Percentiles rank a stretch among this genome's conserved stretches.
Evolutionary conservation across 345 rosid species (phyloP).

Genomic region (Linum tenue): DNA sequence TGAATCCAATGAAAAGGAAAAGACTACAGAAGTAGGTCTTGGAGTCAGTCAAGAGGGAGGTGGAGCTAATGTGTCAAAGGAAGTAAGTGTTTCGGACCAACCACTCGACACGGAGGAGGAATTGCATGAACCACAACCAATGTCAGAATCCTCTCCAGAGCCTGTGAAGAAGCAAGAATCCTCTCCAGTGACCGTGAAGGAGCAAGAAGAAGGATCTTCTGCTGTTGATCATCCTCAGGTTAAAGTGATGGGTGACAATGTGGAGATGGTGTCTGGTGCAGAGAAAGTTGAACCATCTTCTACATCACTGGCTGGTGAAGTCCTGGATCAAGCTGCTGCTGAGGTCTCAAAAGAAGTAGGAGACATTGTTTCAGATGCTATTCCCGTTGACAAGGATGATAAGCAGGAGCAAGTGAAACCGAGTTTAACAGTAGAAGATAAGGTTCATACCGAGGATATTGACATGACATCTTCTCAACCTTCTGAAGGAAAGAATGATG

Average conservation of each 20-base stretch:
- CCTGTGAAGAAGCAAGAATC: slow-evolving; percentile 18
- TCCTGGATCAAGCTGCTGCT: slow-evolving; percentile 28
- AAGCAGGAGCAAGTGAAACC: slow-evolving; percentile 25
- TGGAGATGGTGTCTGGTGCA: slow-evolving; percentile 7
- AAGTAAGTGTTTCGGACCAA: slow-evolving; percentile 23
- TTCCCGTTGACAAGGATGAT: slow-evolving; percentile 31
- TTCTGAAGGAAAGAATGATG: slow-evolving; percentile 9
- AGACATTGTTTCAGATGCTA: slow-evolving; percentile 29
- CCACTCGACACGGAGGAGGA: slow-evolving; percentile 16
- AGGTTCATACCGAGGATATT: slow-evolving; percentile 24
- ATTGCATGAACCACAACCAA: slow-evolving; percentile 17
- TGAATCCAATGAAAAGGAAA: slow-evolving; percentile 22
- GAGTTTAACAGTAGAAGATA: slow-evolving; percentile 21
- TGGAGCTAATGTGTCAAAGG: slow-evolving; percentile 29
- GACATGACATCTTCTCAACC: slow-evolving; percentile 32
- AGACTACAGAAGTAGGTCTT: slow-evolving; percentile 14
- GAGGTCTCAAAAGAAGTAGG: slow-evolving; percentile 30
- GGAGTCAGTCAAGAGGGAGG: slow-evolving; percentile 22
- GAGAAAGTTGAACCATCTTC: slow-evolving; percentile 10
- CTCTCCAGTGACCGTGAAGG: slow-evolving; percentile 23
- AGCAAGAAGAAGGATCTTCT: slow-evolving; percentile 23
- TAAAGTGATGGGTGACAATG: slow-evolving; percentile 6
- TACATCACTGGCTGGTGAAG: slow-evolving; percentile 16
- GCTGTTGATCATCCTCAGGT: slow-evolving; percentile 3
- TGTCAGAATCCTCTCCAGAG: slow-evolving; percentile 18